Base-by-base conservation (phyloP, 2,329 filamentous ascomycete species). In the Sarocladiaceae sp. region DNA sequence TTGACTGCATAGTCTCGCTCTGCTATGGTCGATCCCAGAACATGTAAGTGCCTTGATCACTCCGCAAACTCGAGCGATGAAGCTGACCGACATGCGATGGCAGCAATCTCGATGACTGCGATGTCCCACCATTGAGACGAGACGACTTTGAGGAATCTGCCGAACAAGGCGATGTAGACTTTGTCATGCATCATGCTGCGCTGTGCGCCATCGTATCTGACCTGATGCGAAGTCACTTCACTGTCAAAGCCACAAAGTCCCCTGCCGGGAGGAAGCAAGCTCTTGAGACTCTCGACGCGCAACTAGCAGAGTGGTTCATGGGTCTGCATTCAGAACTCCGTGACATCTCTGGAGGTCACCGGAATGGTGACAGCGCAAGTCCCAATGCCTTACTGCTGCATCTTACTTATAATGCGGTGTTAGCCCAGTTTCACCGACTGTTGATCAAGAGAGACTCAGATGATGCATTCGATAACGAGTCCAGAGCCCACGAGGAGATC, bases 1-100 rank as follows among this genome's bases (percentile, higher is more conserved):
- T 60, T 26, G 65, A 68, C 43, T 58, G 63, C 4, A 37, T 65
- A 32, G 50, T 65, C 4, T 60, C 64, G 0, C 48, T 59, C 12
- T 54, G 62, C 12, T 70, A 75, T 53, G 74, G 74, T 29, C 64
- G 74, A 39, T 74, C 74, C 15, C 68, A 72, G 51, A 67, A 69
- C 18, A 69, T 78, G 59, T 60, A 43, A 56, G 60, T 55, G 16
- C 12, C 21, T 23, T 16, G 7, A 13, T 15, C 10, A 18, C 10
- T 42, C n/a, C 34, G 43, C 32, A 15, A n/a, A 13, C 21, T 29
- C 29, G 3, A 34, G 9, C 16, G 20, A 13, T 29, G 15, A 21
- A 16, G 21, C 13, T 29, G 10, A 21, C 29, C 19, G 12, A 12
- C 7, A 4, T n/a, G 16, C 40, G 6, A 42, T 23, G 12, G 19